phyloP scores from a whole-genome alignment of 2,329 filamentous ascomycete genomes.

The Calonectria multiphialidica region DNA sequence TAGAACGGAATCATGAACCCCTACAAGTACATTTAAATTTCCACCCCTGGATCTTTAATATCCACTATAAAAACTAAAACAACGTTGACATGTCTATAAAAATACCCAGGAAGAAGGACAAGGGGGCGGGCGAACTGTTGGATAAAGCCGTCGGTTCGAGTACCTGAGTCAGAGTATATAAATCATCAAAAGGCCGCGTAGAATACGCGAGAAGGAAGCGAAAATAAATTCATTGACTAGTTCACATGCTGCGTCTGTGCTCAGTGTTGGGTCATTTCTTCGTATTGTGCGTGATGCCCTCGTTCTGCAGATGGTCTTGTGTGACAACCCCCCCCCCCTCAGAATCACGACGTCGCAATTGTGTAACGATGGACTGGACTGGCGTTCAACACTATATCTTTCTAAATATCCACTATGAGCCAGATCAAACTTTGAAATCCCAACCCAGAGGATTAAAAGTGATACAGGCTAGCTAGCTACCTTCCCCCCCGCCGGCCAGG shows the following conservation, averaged over 20 bases:
- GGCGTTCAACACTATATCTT: not conserved
- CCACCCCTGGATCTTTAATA: constrained; percentile 9
- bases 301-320: not conserved
- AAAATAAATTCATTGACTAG: not conserved
- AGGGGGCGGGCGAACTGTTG: not conserved
- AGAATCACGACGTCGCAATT: not conserved
- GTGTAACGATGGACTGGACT: not conserved
- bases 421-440: not conserved
- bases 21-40: constrained; percentile 86
- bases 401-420: not conserved
- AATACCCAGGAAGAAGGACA: not conserved
- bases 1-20: constrained; percentile 99
- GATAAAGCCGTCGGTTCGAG: not conserved
- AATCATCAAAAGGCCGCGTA: not conserved
- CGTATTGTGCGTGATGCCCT: not conserved
- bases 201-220: constrained; percentile 1
- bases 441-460: not conserved
- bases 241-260: not conserved
- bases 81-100: constrained; percentile 8
- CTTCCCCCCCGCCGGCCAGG: too few species aligned
- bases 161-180: not conserved
- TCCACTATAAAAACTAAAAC: not conserved
- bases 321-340: too few species aligned
- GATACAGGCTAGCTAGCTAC: too few species aligned
- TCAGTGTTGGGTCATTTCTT: not conserved